These are phyloP conservation scores for Bruguiera gymnorhiza DNA, from an alignment of 345 rosid genomes.

Conservation along the genomic window DNA sequence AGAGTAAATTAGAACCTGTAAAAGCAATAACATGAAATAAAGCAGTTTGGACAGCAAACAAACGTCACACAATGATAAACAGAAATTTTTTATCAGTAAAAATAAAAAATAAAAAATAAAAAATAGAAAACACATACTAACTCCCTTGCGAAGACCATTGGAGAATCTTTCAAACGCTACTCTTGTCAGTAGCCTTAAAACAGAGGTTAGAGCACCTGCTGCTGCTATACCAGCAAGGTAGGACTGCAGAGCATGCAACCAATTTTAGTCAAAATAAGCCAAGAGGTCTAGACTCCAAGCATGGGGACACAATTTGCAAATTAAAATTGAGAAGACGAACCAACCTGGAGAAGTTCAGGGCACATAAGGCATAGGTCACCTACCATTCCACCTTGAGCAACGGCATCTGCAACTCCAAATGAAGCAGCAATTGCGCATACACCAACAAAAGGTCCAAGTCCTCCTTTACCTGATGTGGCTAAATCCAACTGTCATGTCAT, in stretches of 20 bases:
- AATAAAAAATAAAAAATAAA: background rate
- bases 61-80: too few species aligned
- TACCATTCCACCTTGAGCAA: constrained; percentile 84
- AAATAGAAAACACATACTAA: constrained; percentile 40
- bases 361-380: constrained; percentile 87
- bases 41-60: too few species aligned
- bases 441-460: constrained; percentile 55
- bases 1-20: too few species aligned
- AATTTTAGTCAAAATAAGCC: background rate
- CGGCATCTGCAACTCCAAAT: constrained; percentile 83
- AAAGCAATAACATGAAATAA: too few species aligned
- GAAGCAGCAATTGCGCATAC: constrained; percentile 53
- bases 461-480: constrained; percentile 69
- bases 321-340: background rate
- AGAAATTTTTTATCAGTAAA: background rate
- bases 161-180: constrained; percentile 68
- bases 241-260: constrained; percentile 41
- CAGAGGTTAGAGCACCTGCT: constrained; percentile 79
- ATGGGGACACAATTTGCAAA: background rate
- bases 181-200: constrained; percentile 63
- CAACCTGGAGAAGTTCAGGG: constrained; percentile 82
- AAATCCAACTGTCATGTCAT: constrained; percentile 55
- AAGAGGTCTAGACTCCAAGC: background rate
- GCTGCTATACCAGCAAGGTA: constrained; percentile 87
- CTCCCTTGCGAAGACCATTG: constrained; percentile 72